These are phyloP conservation scores for Oligophagozyma castellii DNA, from an alignment of 1,139 yeast species.

Conservation along the genomic window DNA sequence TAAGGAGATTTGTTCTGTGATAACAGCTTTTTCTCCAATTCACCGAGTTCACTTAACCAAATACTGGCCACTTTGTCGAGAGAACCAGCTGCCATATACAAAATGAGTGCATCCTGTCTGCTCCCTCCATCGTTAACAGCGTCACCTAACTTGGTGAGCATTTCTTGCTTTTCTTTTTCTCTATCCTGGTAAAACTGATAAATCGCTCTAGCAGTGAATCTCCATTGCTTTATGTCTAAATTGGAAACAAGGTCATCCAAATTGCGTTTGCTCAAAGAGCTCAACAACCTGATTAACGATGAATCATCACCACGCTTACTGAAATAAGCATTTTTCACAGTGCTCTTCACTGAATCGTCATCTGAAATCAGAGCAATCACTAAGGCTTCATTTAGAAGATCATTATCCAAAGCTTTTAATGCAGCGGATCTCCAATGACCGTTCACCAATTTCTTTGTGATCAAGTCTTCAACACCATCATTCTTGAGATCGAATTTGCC, in stretches of 20 bases:
- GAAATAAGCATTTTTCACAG: constrained; percentile 64
- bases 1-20: constrained; percentile 35
- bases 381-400: constrained; percentile 63
- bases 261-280: constrained; percentile 45
- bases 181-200: constrained; percentile 40
- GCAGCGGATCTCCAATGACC: constrained; percentile 64
- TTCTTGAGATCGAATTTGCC: constrained; percentile 30
- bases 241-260: constrained; percentile 65
- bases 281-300: constrained; percentile 56
- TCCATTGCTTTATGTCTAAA: constrained; percentile 74
- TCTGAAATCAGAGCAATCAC: constrained; percentile 63
- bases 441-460: constrained; percentile 44
- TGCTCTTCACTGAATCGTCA: constrained; percentile 41
- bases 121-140: constrained; percentile 36
- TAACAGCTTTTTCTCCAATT: constrained; percentile 39
- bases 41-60: constrained; percentile 71
- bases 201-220: constrained; percentile 60
- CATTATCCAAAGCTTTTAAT: constrained; percentile 47
- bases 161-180: constrained; percentile 32
- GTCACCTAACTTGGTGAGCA: constrained; percentile 64
- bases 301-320: constrained; percentile 38
- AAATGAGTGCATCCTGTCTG: constrained; percentile 62
- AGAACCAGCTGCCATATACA: constrained; percentile 73
- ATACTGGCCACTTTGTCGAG: constrained; percentile 65
- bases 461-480: constrained; percentile 28